Base-by-base conservation (phyloP, 345 rosid species). In the Durio zibethinus region DNA sequence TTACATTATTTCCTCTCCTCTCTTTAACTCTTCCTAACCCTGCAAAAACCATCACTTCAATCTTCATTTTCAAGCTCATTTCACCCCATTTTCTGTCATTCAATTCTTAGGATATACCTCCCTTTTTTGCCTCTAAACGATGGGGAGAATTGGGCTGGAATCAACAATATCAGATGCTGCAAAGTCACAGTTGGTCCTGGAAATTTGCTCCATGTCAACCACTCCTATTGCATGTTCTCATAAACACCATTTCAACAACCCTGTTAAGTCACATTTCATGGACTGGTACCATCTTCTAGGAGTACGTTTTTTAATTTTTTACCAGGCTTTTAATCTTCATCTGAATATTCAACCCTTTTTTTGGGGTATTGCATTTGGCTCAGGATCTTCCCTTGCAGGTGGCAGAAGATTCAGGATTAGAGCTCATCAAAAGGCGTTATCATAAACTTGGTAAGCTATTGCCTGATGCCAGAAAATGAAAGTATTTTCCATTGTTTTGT, bases 251-350 rank as follows among this genome's bases (percentile, higher is more conserved):
- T 21, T 40, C 71, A 71, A 63, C 33, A 64, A 18, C 35, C 53
- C 77, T 38, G 62, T 77, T 5, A 72, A 63, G 29, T 71, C 86
- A 40, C 87, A 77, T 87, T 94, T 94, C 83, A 83, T 88, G 85
- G 97, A 94, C 86, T 94, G 97, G 98, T 94, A 94, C 84, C 93
- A 82, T 76, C 77, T 94, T 79, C 92, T 94, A 42, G 90, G 91
- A 45, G 98, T 94, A 89, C 4, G 98, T 88, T 79, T 36, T 31
- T 20, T 1, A 6, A 16, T 4, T 56, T 4, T 29, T 8, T 15
- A 2, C 52, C 36, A 25, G 10, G 9, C 10, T 70, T 47, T 54
- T 42, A 31, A 42, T 80, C 53, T 61, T 43, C 4, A 12, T 15
- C 25, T 10, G 70, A 65, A 65, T 65, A 21, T 65, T 38, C 48